These are phyloP conservation scores for Claviceps paspali DNA, from an alignment of 2,329 filamentous ascomycete genomes.

Conservation along the genomic window DNA sequence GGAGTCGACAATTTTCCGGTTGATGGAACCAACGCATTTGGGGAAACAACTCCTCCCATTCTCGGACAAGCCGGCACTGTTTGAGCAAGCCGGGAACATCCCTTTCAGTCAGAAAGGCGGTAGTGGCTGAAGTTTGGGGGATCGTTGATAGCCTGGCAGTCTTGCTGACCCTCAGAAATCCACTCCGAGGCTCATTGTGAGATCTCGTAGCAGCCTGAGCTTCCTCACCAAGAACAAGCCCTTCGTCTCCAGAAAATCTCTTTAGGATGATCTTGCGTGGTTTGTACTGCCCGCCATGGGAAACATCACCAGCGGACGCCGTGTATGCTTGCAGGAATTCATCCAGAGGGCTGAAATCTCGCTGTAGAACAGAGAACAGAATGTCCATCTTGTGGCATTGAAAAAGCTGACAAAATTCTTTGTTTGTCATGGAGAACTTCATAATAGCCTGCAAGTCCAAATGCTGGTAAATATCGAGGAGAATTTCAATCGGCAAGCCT, in stretches of 20 bases:
- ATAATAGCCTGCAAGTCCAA: constrained; percentile 27
- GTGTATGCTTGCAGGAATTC: constrained; percentile 32
- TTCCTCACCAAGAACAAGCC: constrained; percentile 11
- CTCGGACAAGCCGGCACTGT: constrained; percentile 20
- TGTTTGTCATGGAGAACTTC: constrained; percentile 22
- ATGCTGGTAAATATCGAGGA: constrained; percentile 31
- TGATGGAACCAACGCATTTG: constrained; percentile 31
- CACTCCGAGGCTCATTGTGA: not conserved
- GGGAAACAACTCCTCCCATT: constrained; percentile 25
- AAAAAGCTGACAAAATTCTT: constrained; percentile 25
- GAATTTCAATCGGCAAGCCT: constrained; percentile 28
- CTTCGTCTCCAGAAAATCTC: constrained; percentile 19
- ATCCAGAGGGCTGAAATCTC: constrained; percentile 28
- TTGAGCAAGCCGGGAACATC: constrained; percentile 20
- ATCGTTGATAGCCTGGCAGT: not conserved
- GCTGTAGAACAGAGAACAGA: constrained; percentile 25
- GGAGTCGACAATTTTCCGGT: constrained; percentile 28
- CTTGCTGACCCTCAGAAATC: constrained; percentile 12
- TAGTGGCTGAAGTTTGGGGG: constrained; percentile 5
- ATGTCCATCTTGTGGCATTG: constrained; percentile 24
- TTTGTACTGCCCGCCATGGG: constrained; percentile 19
- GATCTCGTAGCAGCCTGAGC: not conserved
- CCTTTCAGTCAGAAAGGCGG: constrained; percentile 15
- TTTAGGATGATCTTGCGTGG: constrained; percentile 25
- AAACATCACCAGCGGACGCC: constrained; percentile 23